Base-by-base conservation (phyloP, 1,139 yeast genomes). In the Taiozyma onychis region DNA sequence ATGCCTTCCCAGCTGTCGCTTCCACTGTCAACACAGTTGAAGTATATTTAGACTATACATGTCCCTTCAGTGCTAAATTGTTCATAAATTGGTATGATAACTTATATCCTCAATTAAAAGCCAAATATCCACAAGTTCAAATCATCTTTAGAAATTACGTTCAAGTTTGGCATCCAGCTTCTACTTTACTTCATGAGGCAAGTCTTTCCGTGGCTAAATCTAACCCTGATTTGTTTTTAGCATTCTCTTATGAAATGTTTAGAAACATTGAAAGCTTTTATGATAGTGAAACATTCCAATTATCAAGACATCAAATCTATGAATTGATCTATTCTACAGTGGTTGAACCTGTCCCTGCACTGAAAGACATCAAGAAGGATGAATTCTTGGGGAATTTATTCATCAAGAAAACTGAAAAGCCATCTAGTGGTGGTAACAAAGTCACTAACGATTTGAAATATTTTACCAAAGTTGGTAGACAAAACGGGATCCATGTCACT, bases 91-190 rank as follows among this genome's bases (percentile, higher is more conserved):
- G 18, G 18, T 18, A 18, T 18, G 18, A 18, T 18, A 18, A 18
- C 18, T 18, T 18, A 18, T 18, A 18, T 18, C 18, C 18, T 18
- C 18, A 18, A 18, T 18, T 18, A 18, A 18, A 18, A 18, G 2
- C 18, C 18, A 18, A 18, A 18, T 3, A 18, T 3, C 18, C 18
- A 18, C 18, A 18, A 18, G 18, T 18, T 18, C 18, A 18, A 18
- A 18, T 18, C 18, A 18, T 18, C 18, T 18, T 18, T 18, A 18
- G 18, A 18, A 18, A 18, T 18, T 89, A 84, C 37, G 73, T 85
- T 39, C 96, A 88, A 67, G 93, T 95, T 57, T 88, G 96, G 96
- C 96, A 88, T 64, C 83, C 93, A 34, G 77, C 80, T 49, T 83
- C 91, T 1, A 76, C 78, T 10, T 70, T 80, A 45, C 73, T 83